Evolutionary conservation across 2,329 filamentous ascomycete genomes (phyloP).

Genomic region (Sporothrix curviconia): DNA sequence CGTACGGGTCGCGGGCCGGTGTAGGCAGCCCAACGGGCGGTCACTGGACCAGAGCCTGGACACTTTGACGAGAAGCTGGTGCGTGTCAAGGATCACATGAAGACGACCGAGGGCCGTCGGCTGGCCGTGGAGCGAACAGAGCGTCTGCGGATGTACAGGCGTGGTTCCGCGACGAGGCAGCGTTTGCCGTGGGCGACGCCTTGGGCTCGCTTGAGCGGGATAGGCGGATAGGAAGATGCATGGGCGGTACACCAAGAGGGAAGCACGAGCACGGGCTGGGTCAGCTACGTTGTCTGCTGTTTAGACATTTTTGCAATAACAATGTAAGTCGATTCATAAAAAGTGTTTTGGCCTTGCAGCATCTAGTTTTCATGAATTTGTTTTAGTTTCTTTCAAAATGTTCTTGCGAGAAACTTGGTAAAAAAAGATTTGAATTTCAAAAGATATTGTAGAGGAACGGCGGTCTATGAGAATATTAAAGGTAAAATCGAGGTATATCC

Average conservation of each 20-base stretch:
- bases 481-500: too few species aligned
- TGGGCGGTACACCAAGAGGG: too few species aligned
- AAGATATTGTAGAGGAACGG: neutral
- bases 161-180: conserved; percentile 53
- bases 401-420: too few species aligned
- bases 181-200: conserved; percentile 10
- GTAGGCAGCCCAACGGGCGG: conserved; percentile 30
- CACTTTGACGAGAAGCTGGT: conserved; percentile 76
- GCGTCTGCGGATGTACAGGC: conserved; percentile 43
- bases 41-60: conserved; percentile 59
- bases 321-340: too few species aligned
- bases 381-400: neutral
- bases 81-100: conserved; percentile 57
- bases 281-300: too few species aligned
- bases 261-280: neutral
- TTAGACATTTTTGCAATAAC: too few species aligned
- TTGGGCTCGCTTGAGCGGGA: too few species aligned
- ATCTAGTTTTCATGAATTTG: neutral
- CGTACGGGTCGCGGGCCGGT: conserved; percentile 58
- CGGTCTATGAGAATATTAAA: conserved; percentile 3
- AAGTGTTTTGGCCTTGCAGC: too few species aligned
- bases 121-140: conserved; percentile 49
- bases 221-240: too few species aligned
- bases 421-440: too few species aligned
- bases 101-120: conserved; percentile 49